Conservation (phyloP, 2,329 filamentous ascomycete genomes). For the Orbilia ellipsospora region DNA sequence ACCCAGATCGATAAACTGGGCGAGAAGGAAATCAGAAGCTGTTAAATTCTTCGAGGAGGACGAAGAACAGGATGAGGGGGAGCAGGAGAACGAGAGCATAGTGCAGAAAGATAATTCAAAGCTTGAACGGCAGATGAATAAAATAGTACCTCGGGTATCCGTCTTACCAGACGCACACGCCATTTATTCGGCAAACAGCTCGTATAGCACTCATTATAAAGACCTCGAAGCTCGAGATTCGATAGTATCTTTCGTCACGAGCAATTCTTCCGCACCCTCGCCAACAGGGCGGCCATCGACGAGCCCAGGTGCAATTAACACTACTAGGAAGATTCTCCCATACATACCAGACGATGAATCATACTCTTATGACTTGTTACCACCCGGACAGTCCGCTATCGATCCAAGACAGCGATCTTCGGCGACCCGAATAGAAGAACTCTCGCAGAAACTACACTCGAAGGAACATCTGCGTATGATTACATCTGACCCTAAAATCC, state of each 20-base stretch:
- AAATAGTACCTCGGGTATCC: slow-evolving; percentile 29
- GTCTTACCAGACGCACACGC: slow-evolving; percentile 29
- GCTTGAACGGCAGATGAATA: slow-evolving; percentile 21
- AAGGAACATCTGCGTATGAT: slow-evolving; percentile 73
- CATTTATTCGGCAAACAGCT: slow-evolving; percentile 30
- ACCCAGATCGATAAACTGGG: slow-evolving; percentile 21
- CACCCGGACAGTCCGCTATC: slow-evolving; percentile 54
- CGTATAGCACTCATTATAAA: slow-evolving; percentile 13
- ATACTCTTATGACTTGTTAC: slow-evolving; percentile 54
- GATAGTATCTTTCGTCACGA: slow-evolving; percentile 40
- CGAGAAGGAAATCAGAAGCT: slow-evolving; percentile 25
- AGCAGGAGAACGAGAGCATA: neutral
- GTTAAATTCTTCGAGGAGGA: slow-evolving; percentile 20
- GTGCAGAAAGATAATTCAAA: slow-evolving; percentile 20
- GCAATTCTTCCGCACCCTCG: slow-evolving; percentile 33
- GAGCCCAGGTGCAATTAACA: neutral
- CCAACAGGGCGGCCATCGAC: slow-evolving; percentile 11
- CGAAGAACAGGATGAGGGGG: slow-evolving; percentile 17
- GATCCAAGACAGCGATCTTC: slow-evolving; percentile 11
- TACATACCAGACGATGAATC: slow-evolving; percentile 51
- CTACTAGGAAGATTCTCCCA: slow-evolving; percentile 35
- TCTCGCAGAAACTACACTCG: slow-evolving; percentile 74
- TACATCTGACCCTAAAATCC: slow-evolving; percentile 72
- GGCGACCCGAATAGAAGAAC: slow-evolving; percentile 67
- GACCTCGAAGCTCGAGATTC: slow-evolving; percentile 34